Evolutionary conservation across 805 yeast genomes (phyloP), one percentile per base, ranked within the genome.

Genomic region (Cyberlindnera sargentensis): DNA sequence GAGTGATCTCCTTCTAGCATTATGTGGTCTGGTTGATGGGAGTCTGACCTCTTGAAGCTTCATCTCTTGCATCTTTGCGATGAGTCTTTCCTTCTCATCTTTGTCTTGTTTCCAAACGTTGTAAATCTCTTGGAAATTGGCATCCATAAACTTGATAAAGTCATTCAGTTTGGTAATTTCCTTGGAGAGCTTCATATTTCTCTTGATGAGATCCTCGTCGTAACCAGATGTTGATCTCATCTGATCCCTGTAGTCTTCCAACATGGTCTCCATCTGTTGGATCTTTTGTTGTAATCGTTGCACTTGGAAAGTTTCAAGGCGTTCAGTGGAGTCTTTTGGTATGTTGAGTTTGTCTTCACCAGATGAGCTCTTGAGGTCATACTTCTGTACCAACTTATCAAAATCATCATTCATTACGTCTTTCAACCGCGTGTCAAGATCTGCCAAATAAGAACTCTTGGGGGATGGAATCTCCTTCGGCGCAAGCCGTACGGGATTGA

Each of bases 111-210:
- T 45, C 42, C 49, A 45, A 31, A 47, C 26, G 10, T 43, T 27
- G 6, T 40, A 37, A 34, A 46, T 48, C 26, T 54, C 53, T 31
- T 37, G 43, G 45, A 48, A 42, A 29, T 46, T 48, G 5, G 43
- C 25, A 31, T 54, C 57, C 40, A 55, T 40, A 37, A 55, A 52
- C 28, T 46, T 43, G 33, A 48, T 41, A 35, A 44, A 55, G 15
- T 45, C 42, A 9, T 51, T 52, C 48, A 55, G 47, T 10, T 46
- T 52, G 30, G 42, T 31, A 23, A 51, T 36, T 28, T 54, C 50
- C 5, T 40, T 27, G 3, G 42, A 15, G 8, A 53, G 43, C 26
- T 28, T 28, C 6, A 26, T 8, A 26, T 50, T 53, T 31, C 39
- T 42, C 30, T 26, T 34, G 20, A 28, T 20, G 8, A 47, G 34